Conservation (phyloP, 352 stramenopile species). For the Phytophthora citricola region DNA sequence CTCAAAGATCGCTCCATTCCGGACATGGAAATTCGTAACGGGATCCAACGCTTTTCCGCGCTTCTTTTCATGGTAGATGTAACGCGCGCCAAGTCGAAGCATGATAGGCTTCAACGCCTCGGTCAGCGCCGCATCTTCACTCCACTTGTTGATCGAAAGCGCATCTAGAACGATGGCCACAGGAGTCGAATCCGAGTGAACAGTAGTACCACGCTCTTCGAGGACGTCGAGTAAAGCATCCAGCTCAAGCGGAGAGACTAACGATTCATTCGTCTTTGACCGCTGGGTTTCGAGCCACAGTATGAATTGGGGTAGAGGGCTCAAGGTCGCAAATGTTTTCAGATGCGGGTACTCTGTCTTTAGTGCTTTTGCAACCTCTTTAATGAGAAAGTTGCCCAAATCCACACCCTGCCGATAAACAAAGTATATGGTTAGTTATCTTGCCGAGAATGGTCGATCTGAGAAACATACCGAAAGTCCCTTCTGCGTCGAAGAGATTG, state of each 20-base stretch:
- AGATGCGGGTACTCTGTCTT: slow-evolving; percentile 73
- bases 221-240: slow-evolving; percentile 39
- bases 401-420: slow-evolving; percentile 84
- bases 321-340: slow-evolving; percentile 94
- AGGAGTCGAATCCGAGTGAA: slow-evolving; percentile 21
- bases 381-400: slow-evolving; percentile 96
- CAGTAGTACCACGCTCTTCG: slow-evolving; percentile 13
- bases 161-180: slow-evolving; percentile 47
- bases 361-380: slow-evolving; percentile 91
- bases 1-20: slow-evolving; percentile 88
- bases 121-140: slow-evolving; percentile 44
- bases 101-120: slow-evolving; percentile 67
- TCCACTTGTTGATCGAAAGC: slow-evolving; percentile 61
- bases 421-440: not conserved
- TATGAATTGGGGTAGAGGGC: slow-evolving; percentile 93
- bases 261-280: slow-evolving; percentile 33
- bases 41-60: slow-evolving; percentile 82
- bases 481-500: slow-evolving; percentile 94
- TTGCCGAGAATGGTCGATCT: not conserved
- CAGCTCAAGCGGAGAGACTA: slow-evolving; percentile 47
- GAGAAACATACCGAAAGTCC: slow-evolving; percentile 69
- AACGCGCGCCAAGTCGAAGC: slow-evolving; percentile 65
- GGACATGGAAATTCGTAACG: slow-evolving; percentile 87
- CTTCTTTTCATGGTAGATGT: slow-evolving; percentile 87
- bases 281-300: slow-evolving; percentile 92